phyloP scores from a whole-genome alignment of 2,329 filamentous ascomycete species.

The Phyllosticta citribraziliensis region DNA sequence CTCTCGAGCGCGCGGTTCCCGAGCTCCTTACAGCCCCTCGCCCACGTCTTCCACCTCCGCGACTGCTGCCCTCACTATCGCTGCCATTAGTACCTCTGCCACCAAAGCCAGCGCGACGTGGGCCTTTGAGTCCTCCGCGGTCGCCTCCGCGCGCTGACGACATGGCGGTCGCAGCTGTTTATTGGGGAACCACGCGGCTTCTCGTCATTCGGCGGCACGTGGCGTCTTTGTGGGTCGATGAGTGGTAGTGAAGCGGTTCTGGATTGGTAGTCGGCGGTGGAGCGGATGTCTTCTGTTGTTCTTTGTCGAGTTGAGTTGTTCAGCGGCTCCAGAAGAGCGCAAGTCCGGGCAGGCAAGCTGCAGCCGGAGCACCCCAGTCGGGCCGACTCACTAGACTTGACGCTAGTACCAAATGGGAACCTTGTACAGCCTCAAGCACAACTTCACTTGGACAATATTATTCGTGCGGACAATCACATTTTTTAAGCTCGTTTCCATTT shows the following conservation, averaged over 20 bases:
- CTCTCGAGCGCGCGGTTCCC: background rate
- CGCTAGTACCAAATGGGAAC: background rate
- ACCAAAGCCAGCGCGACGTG: background rate
- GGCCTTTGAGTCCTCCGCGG: background rate
- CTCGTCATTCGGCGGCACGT: background rate
- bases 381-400: background rate
- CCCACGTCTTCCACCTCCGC: background rate
- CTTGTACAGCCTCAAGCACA: background rate
- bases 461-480: too few species aligned
- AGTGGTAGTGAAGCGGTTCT: background rate
- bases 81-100: background rate
- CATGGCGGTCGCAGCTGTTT: constrained; percentile 9
- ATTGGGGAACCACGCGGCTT: background rate
- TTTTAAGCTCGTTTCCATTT: too few species aligned
- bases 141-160: constrained; percentile 11
- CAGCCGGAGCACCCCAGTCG: background rate
- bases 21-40: background rate
- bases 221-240: background rate
- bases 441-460: background rate
- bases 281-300: background rate
- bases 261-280: background rate
- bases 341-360: background rate
- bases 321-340: background rate
- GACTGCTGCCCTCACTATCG: constrained; percentile 2
- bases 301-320: background rate